These are phyloP conservation scores for Cucumis sativus DNA, from an alignment of 306 rosid genomes.

Conservation along the genomic window DNA sequence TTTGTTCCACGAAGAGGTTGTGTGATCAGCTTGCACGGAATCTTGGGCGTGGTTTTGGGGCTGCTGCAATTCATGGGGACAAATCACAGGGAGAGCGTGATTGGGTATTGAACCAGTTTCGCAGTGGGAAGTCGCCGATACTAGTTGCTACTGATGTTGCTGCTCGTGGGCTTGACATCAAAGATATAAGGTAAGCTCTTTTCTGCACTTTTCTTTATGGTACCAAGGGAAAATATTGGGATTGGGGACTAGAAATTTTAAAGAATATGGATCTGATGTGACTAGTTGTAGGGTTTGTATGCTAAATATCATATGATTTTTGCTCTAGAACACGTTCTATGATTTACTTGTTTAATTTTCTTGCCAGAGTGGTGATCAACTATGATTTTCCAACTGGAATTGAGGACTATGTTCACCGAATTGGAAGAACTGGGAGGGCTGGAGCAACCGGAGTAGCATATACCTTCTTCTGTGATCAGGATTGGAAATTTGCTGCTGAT, in stretches of 20 bases:
- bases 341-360: not conserved
- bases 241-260: not conserved
- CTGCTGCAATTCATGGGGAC: conserved; percentile 98
- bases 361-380: conserved; percentile 72
- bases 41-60: conserved; percentile 84
- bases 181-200: conserved; percentile 74
- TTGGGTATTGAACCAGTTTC: conserved; percentile 84
- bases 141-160: conserved; percentile 99
- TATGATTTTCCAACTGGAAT: conserved; percentile 94
- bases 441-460: conserved; percentile 90
- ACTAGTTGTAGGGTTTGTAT: not conserved
- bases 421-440: conserved; percentile 97
- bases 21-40: conserved; percentile 90
- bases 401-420: conserved; percentile 96
- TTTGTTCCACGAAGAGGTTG: conserved; percentile 91
- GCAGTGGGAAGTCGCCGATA: conserved; percentile 83
- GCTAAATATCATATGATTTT: not conserved
- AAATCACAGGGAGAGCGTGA: conserved; percentile 96
- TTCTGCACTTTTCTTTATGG: not conserved
- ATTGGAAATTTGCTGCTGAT: conserved; percentile 88
- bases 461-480: conserved; percentile 96
- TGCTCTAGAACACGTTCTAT: not conserved
- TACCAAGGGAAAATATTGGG: not conserved
- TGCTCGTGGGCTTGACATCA: conserved; percentile 98
- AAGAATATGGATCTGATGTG: not conserved